Conservation (phyloP, 805 yeast genomes). For the Nakazawaea peltata region DNA sequence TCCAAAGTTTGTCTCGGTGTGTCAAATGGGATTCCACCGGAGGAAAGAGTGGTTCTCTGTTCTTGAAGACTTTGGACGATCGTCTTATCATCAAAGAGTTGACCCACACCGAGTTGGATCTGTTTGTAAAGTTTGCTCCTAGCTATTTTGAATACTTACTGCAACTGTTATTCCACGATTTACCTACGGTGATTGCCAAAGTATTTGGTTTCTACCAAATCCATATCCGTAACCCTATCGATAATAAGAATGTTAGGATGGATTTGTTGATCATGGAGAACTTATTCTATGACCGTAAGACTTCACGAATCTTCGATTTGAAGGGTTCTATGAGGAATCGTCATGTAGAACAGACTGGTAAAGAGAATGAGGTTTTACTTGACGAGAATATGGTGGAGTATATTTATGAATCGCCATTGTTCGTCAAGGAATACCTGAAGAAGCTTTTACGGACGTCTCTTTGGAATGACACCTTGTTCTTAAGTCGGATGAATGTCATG, state of each 20-base stretch:
- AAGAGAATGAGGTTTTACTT: conserved; percentile 84
- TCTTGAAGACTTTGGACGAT: conserved; percentile 86
- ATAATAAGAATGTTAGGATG: conserved; percentile 74
- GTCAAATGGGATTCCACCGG: conserved; percentile 94
- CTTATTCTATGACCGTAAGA: conserved; percentile 74
- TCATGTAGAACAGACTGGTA: conserved; percentile 94
- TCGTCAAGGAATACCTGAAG: conserved; percentile 88
- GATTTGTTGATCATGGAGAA: conserved; percentile 96
- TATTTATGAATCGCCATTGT: conserved; percentile 91
- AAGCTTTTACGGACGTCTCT: conserved; percentile 77
- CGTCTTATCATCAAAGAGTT: conserved; percentile 85
- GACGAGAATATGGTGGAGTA: conserved; percentile 99
- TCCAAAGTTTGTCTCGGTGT: conserved; percentile 89
- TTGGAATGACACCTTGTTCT: conserved; percentile 90
- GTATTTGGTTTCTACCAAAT: conserved; percentile 95
- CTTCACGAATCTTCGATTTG: conserved; percentile 84
- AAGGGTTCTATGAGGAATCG: conserved; percentile 98
- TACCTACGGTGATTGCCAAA: conserved; percentile 91
- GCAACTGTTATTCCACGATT: conserved; percentile 88
- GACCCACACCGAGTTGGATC: conserved; percentile 81
- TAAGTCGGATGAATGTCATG: conserved; percentile 98
- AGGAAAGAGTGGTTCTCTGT: conserved; percentile 94
- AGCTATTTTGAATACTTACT: conserved; percentile 94
- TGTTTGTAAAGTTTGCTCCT: conserved; percentile 93
- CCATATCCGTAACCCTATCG: conserved; percentile 70